These are phyloP conservation scores for Lasiosphaeria hispida DNA, from an alignment of 495 filamentous ascomycete genomes.

Conservation along the genomic window DNA sequence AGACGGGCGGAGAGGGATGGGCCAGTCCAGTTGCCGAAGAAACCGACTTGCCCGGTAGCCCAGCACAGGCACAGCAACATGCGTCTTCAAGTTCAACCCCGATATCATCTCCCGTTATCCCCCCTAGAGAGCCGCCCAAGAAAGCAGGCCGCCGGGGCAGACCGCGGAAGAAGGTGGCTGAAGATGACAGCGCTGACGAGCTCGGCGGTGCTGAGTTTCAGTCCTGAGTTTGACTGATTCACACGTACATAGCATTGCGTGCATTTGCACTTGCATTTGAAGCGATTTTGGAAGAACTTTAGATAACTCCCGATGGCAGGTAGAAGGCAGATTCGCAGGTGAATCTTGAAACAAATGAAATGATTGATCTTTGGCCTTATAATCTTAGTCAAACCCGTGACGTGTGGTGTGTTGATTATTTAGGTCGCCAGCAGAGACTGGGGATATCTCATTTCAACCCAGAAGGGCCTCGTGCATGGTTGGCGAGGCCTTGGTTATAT, in stretches of 20 bases:
- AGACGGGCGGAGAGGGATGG: conserved; percentile 68
- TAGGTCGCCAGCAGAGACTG: too few species aligned
- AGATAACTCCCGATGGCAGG: too few species aligned
- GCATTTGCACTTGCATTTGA: background rate
- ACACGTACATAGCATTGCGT: background rate
- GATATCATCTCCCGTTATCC: conserved; percentile 2
- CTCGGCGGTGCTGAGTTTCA: conserved; percentile 3
- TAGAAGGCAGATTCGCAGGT: too few species aligned
- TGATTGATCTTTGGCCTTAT: too few species aligned
- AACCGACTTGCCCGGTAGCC: background rate
- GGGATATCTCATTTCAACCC: too few species aligned
- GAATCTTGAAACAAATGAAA: too few species aligned
- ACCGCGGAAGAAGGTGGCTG: conserved; percentile 18
- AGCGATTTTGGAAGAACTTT: background rate
- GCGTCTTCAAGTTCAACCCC: background rate
- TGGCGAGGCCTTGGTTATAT: too few species aligned
- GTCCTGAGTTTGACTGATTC: background rate
- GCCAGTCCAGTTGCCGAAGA: conserved; percentile 39
- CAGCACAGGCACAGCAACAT: background rate
- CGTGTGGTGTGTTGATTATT: too few species aligned
- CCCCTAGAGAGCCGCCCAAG: conserved; percentile 7
- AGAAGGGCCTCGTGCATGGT: too few species aligned
- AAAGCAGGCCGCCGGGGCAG: conserved; percentile 6
- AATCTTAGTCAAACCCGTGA: too few species aligned
- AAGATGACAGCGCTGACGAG: conserved; percentile 23